These are phyloP conservation scores for Coffea canephora DNA, from an alignment of 257 asterid species.

Conservation along the genomic window DNA sequence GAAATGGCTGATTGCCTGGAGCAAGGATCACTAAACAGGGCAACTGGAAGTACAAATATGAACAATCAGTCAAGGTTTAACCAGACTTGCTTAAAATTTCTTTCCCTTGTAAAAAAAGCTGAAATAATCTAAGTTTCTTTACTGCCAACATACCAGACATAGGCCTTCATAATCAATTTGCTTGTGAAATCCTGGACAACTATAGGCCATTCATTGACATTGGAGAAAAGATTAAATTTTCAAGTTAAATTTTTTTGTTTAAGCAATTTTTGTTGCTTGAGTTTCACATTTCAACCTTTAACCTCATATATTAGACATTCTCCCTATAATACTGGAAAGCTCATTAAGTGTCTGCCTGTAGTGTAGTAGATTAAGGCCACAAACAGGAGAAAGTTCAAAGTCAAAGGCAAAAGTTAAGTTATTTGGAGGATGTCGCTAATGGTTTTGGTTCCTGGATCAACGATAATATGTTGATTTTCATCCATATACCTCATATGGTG, in stretches of 20 bases:
- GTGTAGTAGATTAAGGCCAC: background rate
- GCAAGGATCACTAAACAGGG: slow-evolving; percentile 90
- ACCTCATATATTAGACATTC: background rate
- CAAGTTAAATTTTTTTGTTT: background rate
- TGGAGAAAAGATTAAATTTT: background rate
- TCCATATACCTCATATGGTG: background rate
- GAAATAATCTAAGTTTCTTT: background rate
- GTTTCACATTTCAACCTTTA: background rate
- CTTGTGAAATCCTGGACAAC: slow-evolving; percentile 5
- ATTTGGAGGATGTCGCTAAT: background rate
- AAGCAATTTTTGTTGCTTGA: background rate
- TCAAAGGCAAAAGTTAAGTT: background rate
- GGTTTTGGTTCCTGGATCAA: background rate
- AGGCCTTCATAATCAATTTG: background rate
- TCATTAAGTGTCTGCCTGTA: background rate
- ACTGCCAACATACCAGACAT: background rate
- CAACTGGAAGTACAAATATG: slow-evolving; percentile 99
- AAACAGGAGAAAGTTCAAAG: background rate
- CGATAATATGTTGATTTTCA: background rate
- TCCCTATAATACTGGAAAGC: background rate
- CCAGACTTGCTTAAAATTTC: slow-evolving; percentile 3
- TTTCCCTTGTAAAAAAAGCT: background rate
- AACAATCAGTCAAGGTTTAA: slow-evolving; percentile 91
- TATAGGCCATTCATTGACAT: background rate
- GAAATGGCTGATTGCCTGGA: slow-evolving; percentile 97